Evolutionary conservation across 2,329 filamentous ascomycete species (phyloP).

Genomic region (Coniochaeta hoffmannii): DNA sequence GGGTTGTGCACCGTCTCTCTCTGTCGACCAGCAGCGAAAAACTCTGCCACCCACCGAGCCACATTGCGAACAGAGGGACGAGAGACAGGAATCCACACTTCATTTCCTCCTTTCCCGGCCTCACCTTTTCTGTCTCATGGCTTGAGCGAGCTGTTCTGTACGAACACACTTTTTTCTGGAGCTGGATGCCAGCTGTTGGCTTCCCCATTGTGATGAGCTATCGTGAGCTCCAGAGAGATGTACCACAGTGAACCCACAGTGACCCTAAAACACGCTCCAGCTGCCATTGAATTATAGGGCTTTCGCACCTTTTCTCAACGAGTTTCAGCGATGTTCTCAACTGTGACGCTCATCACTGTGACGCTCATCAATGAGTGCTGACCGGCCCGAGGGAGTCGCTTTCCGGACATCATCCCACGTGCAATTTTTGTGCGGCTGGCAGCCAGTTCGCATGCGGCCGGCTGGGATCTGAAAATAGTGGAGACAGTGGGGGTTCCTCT

Average conservation of each 20-base stretch:
- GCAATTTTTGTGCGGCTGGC: not conserved
- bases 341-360: too few species aligned
- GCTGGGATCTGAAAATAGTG: not conserved
- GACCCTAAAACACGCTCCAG: too few species aligned
- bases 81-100: not conserved
- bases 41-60: slow-evolving; percentile 1
- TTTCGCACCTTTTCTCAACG: too few species aligned
- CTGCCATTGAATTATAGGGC: too few species aligned
- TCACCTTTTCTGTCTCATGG: not conserved
- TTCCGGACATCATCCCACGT: not conserved
- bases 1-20: not conserved
- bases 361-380: not conserved
- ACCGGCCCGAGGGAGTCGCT: not conserved
- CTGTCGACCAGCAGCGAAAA: not conserved
- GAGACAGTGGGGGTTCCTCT: not conserved
- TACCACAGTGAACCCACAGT: too few species aligned
- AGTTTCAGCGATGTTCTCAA: too few species aligned
- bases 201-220: not conserved
- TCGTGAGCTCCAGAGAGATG: too few species aligned
- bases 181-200: not conserved
- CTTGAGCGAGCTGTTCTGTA: not conserved
- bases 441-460: not conserved
- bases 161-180: not conserved
- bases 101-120: not conserved
- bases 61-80: not conserved